Conservation (phyloP, 2,329 filamentous ascomycete species). For the Ceratocystiopsis minuta region DNA sequence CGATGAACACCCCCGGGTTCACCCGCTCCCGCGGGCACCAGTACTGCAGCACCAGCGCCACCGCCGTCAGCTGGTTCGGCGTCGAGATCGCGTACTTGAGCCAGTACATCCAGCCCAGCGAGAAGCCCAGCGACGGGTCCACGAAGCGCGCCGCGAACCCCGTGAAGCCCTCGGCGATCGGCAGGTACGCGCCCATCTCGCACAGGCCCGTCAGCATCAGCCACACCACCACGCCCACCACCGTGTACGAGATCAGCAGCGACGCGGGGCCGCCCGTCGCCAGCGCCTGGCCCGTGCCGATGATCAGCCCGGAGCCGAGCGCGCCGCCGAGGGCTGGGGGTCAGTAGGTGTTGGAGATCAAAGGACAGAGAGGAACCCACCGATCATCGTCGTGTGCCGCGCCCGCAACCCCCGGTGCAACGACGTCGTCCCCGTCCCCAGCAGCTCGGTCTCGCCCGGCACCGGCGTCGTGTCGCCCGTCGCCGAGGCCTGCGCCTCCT, state of each 20-base stretch:
- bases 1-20: too few species aligned
- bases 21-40: too few species aligned
- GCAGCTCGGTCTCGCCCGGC: too few species aligned
- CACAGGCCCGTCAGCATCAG: constrained; percentile 24
- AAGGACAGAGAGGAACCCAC: constrained; percentile 13
- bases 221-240: constrained; percentile 25
- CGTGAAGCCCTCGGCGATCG: constrained; percentile 31
- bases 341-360: neutral
- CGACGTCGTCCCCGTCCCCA: too few species aligned
- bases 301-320: constrained; percentile 28
- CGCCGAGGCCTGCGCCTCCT: too few species aligned
- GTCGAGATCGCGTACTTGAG: constrained; percentile 16
- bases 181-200: constrained; percentile 44
- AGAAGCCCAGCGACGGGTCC: constrained; percentile 26
- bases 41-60: too few species aligned
- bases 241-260: constrained; percentile 22
- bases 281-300: constrained; percentile 25
- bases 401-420: too few species aligned
- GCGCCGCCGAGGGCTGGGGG: constrained; percentile 22
- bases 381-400: constrained; percentile 16
- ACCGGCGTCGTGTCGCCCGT: too few species aligned
- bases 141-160: constrained; percentile 28
- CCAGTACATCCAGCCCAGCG: constrained; percentile 32
- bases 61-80: constrained; percentile 18
- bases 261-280: constrained; percentile 22